Percentiles rank a stretch among this genome's conserved stretches.
Evolutionary conservation across 495 filamentous ascomycete genomes (phyloP).

Genomic region (Entonaema liquescens): DNA sequence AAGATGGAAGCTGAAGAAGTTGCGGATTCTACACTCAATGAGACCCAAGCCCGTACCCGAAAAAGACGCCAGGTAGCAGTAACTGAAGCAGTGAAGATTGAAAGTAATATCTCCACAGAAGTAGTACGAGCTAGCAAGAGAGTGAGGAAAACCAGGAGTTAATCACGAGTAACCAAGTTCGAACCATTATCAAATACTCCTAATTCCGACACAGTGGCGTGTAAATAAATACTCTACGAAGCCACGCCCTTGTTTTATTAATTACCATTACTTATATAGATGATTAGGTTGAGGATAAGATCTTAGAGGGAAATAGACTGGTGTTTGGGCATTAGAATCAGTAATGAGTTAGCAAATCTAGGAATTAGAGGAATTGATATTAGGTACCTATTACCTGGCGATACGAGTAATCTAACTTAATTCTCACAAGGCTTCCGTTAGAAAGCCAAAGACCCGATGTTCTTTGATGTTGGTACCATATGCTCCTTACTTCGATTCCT

Average conservation of each 20-base stretch:
- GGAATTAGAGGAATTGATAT: background rate
- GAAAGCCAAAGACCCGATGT: background rate
- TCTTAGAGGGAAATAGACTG: background rate
- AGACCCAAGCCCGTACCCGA: slow-evolving; percentile 14
- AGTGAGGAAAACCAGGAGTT: slow-evolving; percentile 23
- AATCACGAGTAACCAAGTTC: background rate
- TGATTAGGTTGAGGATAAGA: background rate
- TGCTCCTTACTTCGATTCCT: background rate
- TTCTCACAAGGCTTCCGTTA: background rate
- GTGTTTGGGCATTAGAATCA: too few relatives aligned
- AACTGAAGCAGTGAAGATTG: slow-evolving; percentile 33
- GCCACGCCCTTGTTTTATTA: background rate
- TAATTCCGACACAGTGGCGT: background rate
- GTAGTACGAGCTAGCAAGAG: slow-evolving; percentile 25
- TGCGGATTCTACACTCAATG: slow-evolving; percentile 27
- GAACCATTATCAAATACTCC: background rate
- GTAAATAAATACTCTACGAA: background rate
- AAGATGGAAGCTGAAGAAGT: slow-evolving; percentile 45
- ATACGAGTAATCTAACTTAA: background rate
- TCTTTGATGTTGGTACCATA: background rate
- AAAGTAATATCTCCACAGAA: slow-evolving; percentile 19
- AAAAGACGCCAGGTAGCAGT: slow-evolving; percentile 22
- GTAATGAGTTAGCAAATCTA: too few relatives aligned
- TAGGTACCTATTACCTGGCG: background rate
- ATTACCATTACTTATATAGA: background rate